These are phyloP conservation scores for Myrmaecium sp. DNA, from an alignment of 2,329 filamentous ascomycete genomes.

Conservation along the genomic window DNA sequence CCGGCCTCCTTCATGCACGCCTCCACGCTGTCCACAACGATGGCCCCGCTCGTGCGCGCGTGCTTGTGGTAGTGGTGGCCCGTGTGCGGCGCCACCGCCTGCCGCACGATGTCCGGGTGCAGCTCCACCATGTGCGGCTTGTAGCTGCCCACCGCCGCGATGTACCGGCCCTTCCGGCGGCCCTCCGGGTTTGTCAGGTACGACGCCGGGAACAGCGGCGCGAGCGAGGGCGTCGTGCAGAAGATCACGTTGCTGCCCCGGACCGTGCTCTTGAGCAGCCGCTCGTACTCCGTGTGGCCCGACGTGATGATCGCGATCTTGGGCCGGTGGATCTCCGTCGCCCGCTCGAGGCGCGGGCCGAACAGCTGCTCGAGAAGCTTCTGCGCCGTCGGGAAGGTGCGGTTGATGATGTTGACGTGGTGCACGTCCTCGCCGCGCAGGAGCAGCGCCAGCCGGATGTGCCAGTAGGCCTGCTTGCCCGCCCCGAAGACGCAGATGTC, in stretches of 20 bases:
- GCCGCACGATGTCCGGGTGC: conserved; percentile 55
- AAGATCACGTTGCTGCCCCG: conserved; percentile 65
- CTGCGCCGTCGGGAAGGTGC: conserved; percentile 44
- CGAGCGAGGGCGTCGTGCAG: conserved; percentile 64
- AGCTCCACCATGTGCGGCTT: conserved; percentile 67
- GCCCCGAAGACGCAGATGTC: conserved; percentile 73
- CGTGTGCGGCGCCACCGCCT: conserved; percentile 38
- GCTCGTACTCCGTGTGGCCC: conserved; percentile 49
- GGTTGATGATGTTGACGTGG: conserved; percentile 70
- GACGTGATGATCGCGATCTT: conserved; percentile 57
- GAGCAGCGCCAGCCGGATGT: conserved; percentile 67
- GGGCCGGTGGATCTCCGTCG: conserved; percentile 11
- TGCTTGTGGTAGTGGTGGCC: conserved; percentile 50
- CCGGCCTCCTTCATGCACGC: conserved; percentile 71
- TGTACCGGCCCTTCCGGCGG: conserved; percentile 50
- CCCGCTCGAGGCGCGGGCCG: conserved; percentile 15
- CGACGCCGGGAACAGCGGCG: conserved; percentile 56
- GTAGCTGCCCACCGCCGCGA: conserved; percentile 56
- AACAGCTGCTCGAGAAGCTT: conserved; percentile 38
- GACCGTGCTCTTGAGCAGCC: conserved; percentile 55
- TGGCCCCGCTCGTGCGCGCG: conserved; percentile 39
- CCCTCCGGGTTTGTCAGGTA: conserved; percentile 59
- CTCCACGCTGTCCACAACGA: conserved; percentile 53
- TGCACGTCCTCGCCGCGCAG: conserved; percentile 53
- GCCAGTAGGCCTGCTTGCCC: conserved; percentile 88